These are phyloP conservation scores for Grifola frondosa DNA, from an alignment of 1,284 basidiomycete genomes.

Conservation along the genomic window DNA sequence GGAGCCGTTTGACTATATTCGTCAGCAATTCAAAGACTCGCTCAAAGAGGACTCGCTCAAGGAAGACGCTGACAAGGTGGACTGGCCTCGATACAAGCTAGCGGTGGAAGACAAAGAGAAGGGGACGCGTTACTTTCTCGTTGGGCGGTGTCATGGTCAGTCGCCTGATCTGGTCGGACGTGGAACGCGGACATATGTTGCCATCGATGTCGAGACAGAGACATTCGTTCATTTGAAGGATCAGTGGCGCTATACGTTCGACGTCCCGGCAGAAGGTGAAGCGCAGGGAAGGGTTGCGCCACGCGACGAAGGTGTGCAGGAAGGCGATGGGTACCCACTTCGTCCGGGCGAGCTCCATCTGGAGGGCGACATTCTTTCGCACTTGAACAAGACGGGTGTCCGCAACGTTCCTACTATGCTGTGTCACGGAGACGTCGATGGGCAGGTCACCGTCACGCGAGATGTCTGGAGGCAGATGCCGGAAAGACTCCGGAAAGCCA, in stretches of 20 bases:
- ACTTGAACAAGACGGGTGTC: constrained; percentile 4
- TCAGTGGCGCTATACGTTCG: constrained; percentile 7
- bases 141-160: constrained; percentile 4
- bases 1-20: too few species aligned
- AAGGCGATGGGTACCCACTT: too few species aligned
- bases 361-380: constrained; percentile 2
- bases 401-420: constrained; percentile 1
- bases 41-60: too few species aligned
- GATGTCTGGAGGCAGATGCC: constrained; percentile 5
- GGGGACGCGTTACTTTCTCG: neutral
- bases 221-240: constrained; percentile 8
- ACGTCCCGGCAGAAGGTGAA: neutral
- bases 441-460: neutral
- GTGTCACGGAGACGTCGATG: constrained; percentile 8
- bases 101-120: neutral
- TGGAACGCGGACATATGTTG: constrained; percentile 9
- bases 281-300: too few species aligned
- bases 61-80: too few species aligned
- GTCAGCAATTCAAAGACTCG: too few species aligned
- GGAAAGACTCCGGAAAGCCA: too few species aligned
- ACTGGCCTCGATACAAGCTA: constrained; percentile 4
- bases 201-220: neutral
- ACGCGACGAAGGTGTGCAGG: too few species aligned
- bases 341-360: too few species aligned
- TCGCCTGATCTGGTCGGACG: constrained; percentile 3